A percentile compares a stretch with the other conserved stretches of the same genome.
phyloP scores from a whole-genome alignment of 2,329 filamentous ascomycete species.

The Sarocladiaceae sp. region DNA sequence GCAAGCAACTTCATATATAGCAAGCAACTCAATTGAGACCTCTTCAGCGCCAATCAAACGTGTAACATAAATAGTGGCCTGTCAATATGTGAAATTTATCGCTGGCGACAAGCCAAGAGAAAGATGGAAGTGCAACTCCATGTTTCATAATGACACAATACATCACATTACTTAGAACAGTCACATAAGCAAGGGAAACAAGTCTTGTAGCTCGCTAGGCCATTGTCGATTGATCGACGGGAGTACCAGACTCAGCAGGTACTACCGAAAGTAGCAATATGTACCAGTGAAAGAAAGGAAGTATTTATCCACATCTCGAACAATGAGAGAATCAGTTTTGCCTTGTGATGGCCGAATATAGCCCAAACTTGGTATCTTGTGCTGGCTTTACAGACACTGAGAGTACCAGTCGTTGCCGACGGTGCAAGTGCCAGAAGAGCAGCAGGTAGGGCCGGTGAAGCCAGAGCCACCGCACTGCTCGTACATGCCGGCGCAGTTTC shows the following conservation, averaged over 20 bases:
- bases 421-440: constrained; percentile 16
- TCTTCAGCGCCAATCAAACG: no score
- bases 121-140: no score
- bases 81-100: no score
- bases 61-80: no score
- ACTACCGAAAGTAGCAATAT: background rate
- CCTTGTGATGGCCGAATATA: background rate
- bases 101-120: no score
- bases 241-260: background rate
- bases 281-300: background rate
- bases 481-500: background rate
- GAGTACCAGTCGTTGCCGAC: constrained; percentile 17
- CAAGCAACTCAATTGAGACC: no score
- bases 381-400: constrained; percentile 11
- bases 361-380: background rate
- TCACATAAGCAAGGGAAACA: background rate
- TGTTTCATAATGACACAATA: no score
- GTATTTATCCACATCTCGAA: background rate
- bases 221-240: background rate
- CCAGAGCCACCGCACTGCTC: constrained; percentile 15
- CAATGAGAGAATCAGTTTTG: background rate
- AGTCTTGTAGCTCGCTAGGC: background rate
- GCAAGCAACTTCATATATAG: no score
- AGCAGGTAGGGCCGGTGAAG: constrained; percentile 16
- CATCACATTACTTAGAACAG: no score